Conservation (phyloP, 495 filamentous ascomycete species). For the Neurospora sp. region DNA sequence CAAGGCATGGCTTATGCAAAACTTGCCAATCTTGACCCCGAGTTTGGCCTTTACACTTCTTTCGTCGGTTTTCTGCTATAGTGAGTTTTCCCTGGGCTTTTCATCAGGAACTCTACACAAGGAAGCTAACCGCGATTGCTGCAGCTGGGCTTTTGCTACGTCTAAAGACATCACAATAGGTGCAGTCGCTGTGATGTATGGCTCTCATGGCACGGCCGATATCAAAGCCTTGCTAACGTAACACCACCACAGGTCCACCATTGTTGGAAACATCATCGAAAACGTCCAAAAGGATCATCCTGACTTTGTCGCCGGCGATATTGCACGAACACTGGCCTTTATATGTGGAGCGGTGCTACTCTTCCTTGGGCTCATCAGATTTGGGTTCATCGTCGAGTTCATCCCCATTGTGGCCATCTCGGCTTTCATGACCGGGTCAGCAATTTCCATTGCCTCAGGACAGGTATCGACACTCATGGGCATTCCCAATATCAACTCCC, state of each 20-base stretch:
- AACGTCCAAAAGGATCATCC: conserved; percentile 39
- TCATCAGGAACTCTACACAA: background rate
- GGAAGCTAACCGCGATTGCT: background rate
- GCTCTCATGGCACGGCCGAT: background rate
- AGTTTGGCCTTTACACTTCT: conserved; percentile 57
- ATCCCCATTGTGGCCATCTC: conserved; percentile 42
- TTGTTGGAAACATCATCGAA: conserved; percentile 67
- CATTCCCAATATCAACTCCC: conserved; percentile 36
- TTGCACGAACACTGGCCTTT: conserved; percentile 37
- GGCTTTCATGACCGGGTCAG: conserved; percentile 46
- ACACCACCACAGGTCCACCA: conserved; percentile 55
- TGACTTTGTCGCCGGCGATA: conserved; percentile 23
- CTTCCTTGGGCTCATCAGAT: conserved; percentile 36
- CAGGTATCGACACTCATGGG: conserved; percentile 42
- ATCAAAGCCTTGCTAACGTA: background rate
- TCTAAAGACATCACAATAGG: conserved; percentile 63
- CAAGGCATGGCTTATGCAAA: conserved; percentile 59
- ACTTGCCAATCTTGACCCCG: conserved; percentile 44
- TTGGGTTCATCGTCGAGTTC: conserved; percentile 45
- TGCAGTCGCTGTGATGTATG: conserved; percentile 29
- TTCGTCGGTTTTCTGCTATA: conserved; percentile 59
- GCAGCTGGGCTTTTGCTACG: conserved; percentile 52
- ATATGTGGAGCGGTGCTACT: conserved; percentile 37
- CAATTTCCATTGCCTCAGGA: conserved; percentile 41
- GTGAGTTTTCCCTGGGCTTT: background rate